These are phyloP conservation scores for Coelastrella sp. DNA, from an alignment of 139 green algal genomes.

Conservation along the genomic window DNA sequence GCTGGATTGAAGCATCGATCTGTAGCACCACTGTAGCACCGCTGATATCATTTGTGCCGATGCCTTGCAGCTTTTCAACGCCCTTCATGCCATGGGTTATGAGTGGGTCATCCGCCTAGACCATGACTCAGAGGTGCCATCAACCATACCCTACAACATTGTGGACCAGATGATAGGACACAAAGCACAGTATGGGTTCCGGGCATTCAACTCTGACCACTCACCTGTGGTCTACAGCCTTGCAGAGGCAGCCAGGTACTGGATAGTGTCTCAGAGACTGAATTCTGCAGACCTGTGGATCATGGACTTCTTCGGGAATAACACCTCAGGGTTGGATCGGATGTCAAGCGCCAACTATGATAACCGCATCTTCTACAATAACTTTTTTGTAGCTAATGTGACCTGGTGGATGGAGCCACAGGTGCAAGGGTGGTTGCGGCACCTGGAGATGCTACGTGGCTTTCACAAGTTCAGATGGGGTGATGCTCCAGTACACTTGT, in stretches of 20 bases:
- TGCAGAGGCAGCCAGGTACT: background rate
- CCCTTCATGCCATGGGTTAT: background rate
- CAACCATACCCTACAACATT: background rate
- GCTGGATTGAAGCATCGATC: too few species aligned
- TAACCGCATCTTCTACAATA: background rate
- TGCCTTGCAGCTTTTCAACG: background rate
- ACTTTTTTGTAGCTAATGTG: background rate
- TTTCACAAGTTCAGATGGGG: background rate
- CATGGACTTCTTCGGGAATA: background rate
- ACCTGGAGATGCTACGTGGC: background rate
- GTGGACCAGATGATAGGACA: background rate
- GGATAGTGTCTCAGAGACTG: background rate
- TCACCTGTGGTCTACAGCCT: background rate
- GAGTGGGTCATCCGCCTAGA: background rate
- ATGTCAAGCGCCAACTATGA: background rate
- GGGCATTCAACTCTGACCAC: background rate
- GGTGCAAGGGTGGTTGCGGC: background rate
- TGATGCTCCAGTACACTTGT: background rate
- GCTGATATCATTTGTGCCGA: too few species aligned
- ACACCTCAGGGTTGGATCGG: background rate
- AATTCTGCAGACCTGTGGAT: background rate
- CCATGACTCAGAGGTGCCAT: background rate
- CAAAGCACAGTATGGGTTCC: background rate
- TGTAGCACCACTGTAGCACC: too few species aligned
- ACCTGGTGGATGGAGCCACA: background rate